Conservation (phyloP, 495 filamentous ascomycete species). For the Penicillium bialowiezense region DNA sequence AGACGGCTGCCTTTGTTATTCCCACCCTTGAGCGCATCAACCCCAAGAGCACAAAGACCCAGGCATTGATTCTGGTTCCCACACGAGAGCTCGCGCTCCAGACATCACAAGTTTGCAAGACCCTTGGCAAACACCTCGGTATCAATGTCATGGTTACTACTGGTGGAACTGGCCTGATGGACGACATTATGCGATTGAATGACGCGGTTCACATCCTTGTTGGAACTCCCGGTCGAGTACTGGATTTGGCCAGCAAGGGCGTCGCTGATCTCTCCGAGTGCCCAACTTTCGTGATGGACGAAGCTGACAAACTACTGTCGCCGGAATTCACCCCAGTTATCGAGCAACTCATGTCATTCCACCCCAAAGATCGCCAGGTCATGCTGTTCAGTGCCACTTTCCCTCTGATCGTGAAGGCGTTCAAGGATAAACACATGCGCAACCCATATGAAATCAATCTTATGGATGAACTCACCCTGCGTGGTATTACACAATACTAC, state of each 20-base stretch:
- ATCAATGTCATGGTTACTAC: constrained; percentile 99
- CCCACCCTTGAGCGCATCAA: constrained; percentile 94
- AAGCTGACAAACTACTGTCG: constrained; percentile 95
- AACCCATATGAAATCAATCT: constrained; percentile 98
- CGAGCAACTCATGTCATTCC: constrained; percentile 88
- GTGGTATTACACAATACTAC: constrained; percentile 98
- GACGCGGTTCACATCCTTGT: constrained; percentile 97
- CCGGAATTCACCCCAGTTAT: constrained; percentile 96
- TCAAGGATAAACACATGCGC: constrained; percentile 97
- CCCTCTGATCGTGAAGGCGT: constrained; percentile 90
- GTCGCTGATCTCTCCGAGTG: constrained; percentile 96
- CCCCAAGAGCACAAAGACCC: constrained; percentile 89
- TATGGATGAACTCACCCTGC: constrained; percentile 98
- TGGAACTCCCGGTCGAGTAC: constrained; percentile 91
- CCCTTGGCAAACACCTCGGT: constrained; percentile 90
- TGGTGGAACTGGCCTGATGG: constrained; percentile 88
- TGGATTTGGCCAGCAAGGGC: constrained; percentile 90
- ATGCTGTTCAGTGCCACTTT: constrained; percentile 99
- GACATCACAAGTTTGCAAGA: constrained; percentile 98
- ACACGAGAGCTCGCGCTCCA: constrained; percentile 98
- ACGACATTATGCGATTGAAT: constrained; percentile 93
- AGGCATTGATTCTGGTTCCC: constrained; percentile 92
- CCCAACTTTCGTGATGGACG: constrained; percentile 98
- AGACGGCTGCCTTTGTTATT: constrained; percentile 97
- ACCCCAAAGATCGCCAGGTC: constrained; percentile 93